These are phyloP conservation scores for Harrya chromipes DNA, from an alignment of 768 basidiomycete species.

Conservation along the genomic window DNA sequence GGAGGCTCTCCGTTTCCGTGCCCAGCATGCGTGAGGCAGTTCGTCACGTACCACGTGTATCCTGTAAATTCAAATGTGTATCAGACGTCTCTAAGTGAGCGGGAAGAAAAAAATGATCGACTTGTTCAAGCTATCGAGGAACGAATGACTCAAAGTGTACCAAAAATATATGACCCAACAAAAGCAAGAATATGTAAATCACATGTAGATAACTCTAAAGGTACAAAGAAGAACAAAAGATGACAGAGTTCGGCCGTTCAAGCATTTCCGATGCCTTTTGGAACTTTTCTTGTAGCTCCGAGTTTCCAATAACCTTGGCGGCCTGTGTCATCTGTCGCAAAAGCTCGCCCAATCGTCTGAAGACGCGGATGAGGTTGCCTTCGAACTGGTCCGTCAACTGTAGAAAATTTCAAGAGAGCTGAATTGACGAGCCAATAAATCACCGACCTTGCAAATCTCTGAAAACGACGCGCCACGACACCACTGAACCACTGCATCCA, in stretches of 20 bases:
- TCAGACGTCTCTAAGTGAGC: not conserved
- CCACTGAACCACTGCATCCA: conserved; percentile 98
- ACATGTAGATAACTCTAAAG: conserved; percentile 43
- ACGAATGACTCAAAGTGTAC: not conserved
- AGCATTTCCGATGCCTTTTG: conserved; percentile 90
- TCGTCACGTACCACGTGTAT: not conserved
- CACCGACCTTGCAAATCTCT: conserved; percentile 89
- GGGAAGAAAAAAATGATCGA: not conserved
- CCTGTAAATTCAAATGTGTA: not conserved
- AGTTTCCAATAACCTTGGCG: conserved; percentile 95
- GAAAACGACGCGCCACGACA: conserved; percentile 96
- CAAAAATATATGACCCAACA: no score
- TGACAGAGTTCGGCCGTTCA: conserved; percentile 90
- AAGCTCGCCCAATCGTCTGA: conserved; percentile 90
- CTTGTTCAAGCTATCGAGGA: not conserved
- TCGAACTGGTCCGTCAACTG: conserved; percentile 97
- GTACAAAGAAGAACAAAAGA: conserved; percentile 86
- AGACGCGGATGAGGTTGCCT: conserved; percentile 94
- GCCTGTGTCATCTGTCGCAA: conserved; percentile 95
- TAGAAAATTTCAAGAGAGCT: not conserved
- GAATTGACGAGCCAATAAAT: not conserved
- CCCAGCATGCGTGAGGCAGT: conserved; percentile 2
- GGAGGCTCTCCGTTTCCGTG: conserved; percentile 54
- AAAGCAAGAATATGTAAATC: not conserved
- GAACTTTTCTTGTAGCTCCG: conserved; percentile 91